Evolutionary conservation across 345 rosid genomes (phyloP).

Genomic region (Eucalyptus regnans): DNA sequence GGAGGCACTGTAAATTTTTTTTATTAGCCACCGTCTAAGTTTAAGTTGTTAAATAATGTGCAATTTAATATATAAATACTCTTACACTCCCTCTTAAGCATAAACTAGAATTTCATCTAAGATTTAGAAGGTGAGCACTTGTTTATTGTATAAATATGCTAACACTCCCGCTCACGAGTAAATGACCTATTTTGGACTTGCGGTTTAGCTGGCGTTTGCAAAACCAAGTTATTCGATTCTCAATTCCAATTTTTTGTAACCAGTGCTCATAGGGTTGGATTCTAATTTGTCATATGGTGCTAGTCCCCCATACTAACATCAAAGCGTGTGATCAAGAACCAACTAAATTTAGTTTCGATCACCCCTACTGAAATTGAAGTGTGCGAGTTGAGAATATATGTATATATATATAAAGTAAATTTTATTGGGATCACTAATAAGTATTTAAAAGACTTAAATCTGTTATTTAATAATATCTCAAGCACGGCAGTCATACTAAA

Average conservation of each 20-base stretch:
- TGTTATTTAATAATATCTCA: background rate
- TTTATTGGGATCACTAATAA: background rate
- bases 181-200: background rate
- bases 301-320: background rate
- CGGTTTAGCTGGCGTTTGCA: background rate
- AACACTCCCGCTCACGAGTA: background rate
- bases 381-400: background rate
- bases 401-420: no score
- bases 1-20: background rate
- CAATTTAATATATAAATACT: background rate
- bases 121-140: background rate
- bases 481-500: background rate
- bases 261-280: no score
- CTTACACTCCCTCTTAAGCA: background rate
- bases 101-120: background rate
- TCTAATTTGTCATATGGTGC: accelerated
- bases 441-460: background rate
- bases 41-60: background rate
- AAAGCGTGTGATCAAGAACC: background rate
- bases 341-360: accelerated
- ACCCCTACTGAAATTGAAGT: accelerated
- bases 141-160: background rate
- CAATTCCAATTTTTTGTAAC: background rate
- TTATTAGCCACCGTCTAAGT: background rate
- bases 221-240: background rate